phyloP scores from a whole-genome alignment of 2,329 filamentous ascomycete genomes.

The Fusarium cicatricum region DNA sequence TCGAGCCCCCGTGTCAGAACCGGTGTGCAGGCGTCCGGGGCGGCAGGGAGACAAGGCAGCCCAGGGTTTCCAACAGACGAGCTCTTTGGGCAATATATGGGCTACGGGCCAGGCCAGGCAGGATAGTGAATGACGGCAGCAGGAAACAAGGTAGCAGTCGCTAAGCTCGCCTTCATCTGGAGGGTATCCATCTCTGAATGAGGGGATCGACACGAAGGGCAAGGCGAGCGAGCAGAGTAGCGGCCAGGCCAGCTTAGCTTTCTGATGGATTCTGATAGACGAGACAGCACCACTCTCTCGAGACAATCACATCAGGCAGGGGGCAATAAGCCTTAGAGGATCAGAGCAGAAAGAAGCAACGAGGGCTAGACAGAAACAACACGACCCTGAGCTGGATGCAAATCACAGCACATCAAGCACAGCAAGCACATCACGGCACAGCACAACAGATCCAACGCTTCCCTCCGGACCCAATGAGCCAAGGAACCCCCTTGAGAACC shows the following conservation, averaged over 20 bases:
- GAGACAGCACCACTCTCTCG: slow-evolving; percentile 17
- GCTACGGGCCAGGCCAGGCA: not conserved
- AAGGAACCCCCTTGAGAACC: slow-evolving; percentile 23
- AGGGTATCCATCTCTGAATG: slow-evolving; percentile 15
- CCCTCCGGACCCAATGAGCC: slow-evolving; percentile 8
- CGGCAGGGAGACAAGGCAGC: slow-evolving; percentile 18
- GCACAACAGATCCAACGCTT: slow-evolving; percentile 23
- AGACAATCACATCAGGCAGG: slow-evolving; percentile 15
- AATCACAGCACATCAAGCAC: slow-evolving; percentile 8
- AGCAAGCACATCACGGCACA: slow-evolving; percentile 13
- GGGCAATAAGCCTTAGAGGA: not conserved
- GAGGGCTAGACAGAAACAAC: slow-evolving; percentile 11
- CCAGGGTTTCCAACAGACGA: not conserved
- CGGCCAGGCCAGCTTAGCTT: slow-evolving; percentile 18
- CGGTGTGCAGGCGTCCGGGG: slow-evolving; percentile 12
- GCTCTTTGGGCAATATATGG: slow-evolving; percentile 14
- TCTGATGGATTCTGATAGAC: slow-evolving; percentile 3
- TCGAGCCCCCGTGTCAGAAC: slow-evolving; percentile 7
- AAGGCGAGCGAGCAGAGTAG: slow-evolving; percentile 16
- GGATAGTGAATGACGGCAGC: slow-evolving; percentile 13
- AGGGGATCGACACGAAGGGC: slow-evolving; percentile 7
- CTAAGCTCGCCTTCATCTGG: slow-evolving; percentile 19
- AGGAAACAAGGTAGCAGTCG: slow-evolving; percentile 17
- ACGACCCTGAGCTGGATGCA: slow-evolving; percentile 17
- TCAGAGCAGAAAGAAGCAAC: slow-evolving; percentile 18